Base-by-base conservation (phyloP, 306 rosid species). In the Glycyrrhiza uralensis region DNA sequence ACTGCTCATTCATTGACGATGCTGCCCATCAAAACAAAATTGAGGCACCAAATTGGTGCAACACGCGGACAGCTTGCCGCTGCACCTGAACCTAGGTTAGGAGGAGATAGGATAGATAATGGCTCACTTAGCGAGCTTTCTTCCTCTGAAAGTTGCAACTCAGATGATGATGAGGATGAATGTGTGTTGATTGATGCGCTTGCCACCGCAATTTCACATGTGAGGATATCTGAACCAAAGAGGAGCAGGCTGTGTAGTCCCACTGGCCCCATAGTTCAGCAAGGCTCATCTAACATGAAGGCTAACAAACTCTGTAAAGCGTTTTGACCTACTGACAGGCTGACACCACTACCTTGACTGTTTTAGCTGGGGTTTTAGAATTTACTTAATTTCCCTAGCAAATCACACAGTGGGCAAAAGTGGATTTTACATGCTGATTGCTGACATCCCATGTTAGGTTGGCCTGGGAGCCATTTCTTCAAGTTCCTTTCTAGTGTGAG, bases 221-320 rank as follows among this genome's bases (percentile, higher is more conserved):
- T 95, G 83, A 82, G 92, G 75, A 95, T 95, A 71, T 95, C 99
- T 0, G 97, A 90, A 80, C 96, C 99, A 12, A 95, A 95, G 85
- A 82, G 97, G 80, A 95, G 83, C 81, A 85, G 96, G 79, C 54
- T 95, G 66, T 95, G 96, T 56, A 81, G 84, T 75, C 92, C 99
- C 1, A 81, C 96, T 0, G 88, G 97, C 45, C 96, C 96, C 3
- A 84, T 91, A 42, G 93, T 89, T 89, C 97, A 95, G 89, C 96
- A 92, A 70, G 83, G 90, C 78, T 95, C 99, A 49, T 91, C 99
- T 89, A 95, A 91, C 92, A 68, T 94, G 93, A 89, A 85, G 83
- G 83, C 95, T 83, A 94, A 86, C 90, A 85, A 91, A 86, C 99
- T 91, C 75, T 95, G 99, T 86, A 91, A 85, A 91, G 99, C 99